Evolutionary conservation across 495 filamentous ascomycete species (phyloP), one percentile per base, ranked within the genome.

Genomic region (Tirmania nivea): DNA sequence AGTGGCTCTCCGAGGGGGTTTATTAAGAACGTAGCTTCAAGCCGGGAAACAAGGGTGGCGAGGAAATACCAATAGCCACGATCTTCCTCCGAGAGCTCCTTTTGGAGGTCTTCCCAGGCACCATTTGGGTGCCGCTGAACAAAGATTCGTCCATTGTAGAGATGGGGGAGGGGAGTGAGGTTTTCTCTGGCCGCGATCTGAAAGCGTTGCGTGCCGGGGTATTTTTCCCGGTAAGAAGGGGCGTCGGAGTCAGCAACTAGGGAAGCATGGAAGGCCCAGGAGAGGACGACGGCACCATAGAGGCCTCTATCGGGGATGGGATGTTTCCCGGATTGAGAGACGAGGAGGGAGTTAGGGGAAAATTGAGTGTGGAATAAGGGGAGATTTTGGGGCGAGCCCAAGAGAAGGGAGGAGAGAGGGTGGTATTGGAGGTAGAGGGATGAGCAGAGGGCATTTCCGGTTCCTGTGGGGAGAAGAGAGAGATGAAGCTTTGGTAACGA

Each of bases 191-290:
- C 88, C 0, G 84, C 86, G 73, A 90, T 80, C 53, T 79, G 71
- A 67, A 96, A 96, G 1, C 89, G 73, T 62, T 81, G 75, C 2
- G 69, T 70, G 6, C 89, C 89, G 0, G 62, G 75, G 76, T 50
- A 50, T 50, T 16, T 50, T 53, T 72, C 74, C 52, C 87, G 80
- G 60, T 86, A 87, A 51, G 76, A 80, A 1, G 72, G 66, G 0
- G 87, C 85, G 61, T 94, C 87, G 63, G 81, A 85, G 66, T 93
- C 84, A 42, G 83, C 87, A 21, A 96, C 87, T 0, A 96, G 68
- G 12, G 77, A 73, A 35, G 89, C 84, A 64, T 96, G 89, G 54
- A 94, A 75, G 36, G 81, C 89, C 77, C 87, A 93, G 57, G 79
- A 85, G 34, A 78, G 78, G 11, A 94, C 87, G 34, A 94, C 82